These are phyloP conservation scores for Colletotrichum falcatum DNA, from an alignment of 2,329 filamentous ascomycete species.

Conservation along the genomic window DNA sequence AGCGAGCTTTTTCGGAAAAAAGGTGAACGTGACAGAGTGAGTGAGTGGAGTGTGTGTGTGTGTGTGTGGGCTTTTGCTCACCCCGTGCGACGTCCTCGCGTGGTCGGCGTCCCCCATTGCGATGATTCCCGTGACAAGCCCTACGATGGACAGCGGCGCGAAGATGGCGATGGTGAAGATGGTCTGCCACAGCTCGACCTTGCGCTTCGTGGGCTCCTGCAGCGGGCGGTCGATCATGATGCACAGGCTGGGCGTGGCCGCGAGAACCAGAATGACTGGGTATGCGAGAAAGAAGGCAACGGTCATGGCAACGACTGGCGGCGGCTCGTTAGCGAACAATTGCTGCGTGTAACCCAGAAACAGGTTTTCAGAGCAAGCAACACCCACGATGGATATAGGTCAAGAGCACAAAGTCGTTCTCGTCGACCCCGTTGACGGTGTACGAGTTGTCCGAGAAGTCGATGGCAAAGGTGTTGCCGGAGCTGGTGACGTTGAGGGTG, in stretches of 20 bases:
- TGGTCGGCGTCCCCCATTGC: conserved; percentile 22
- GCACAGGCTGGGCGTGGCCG: conserved; percentile 21
- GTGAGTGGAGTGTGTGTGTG: too few species aligned
- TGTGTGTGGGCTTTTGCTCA: neutral
- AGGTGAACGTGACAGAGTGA: too few species aligned
- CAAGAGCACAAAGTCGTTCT: conserved; percentile 23
- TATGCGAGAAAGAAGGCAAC: conserved; percentile 32
- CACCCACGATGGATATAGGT: conserved; percentile 31
- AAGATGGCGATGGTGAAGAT: conserved; percentile 24
- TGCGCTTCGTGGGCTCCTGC: conserved; percentile 7
- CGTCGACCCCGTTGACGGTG: conserved; percentile 11
- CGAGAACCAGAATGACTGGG: conserved; percentile 25
- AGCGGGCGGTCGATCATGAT: conserved; percentile 36
- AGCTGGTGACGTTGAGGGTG: conserved; percentile 20
- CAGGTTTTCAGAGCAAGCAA: neutral
- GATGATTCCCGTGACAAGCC: conserved; percentile 13
- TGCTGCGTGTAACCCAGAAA: rapidly evolving
- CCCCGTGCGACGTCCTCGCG: conserved; percentile 29
- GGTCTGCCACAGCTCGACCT: conserved; percentile 28
- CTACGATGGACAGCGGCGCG: conserved; percentile 3
- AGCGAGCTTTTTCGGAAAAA: neutral
- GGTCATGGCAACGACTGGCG: conserved; percentile 22
- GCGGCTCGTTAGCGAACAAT: neutral
- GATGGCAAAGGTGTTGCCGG: conserved; percentile 32
- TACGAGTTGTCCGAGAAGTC: conserved; percentile 24